Evolutionary conservation across 495 filamentous ascomycete genomes (phyloP), one percentile per base, ranked within the genome.

Genomic region (Clohesyomyces aquaticus): DNA sequence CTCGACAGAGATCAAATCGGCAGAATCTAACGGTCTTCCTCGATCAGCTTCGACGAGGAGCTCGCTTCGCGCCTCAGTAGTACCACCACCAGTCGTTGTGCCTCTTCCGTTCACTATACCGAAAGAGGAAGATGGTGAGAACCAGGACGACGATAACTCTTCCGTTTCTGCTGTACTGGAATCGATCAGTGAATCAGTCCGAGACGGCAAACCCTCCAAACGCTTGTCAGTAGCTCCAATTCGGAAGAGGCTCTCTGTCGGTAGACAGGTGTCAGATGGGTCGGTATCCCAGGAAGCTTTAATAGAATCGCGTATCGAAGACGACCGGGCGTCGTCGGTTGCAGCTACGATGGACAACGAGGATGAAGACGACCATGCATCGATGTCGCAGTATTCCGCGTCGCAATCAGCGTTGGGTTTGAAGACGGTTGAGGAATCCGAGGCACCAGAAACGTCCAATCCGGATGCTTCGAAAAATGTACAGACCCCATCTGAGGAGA

Each of bases 41-140:
- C 50, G 22, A 1, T n/a, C 45, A 3, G 35, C 29, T 4, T 63
- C 65, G 9, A 41, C 43, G 12, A 55, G 51, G 27, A 61, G 52
- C n/a, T 65, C 67, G 4, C 43, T 66, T 9, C 59, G 42, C 10
- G 21, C 55, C 12, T 72, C 66, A 26, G 66, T 55, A 22, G 56
- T 66, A 47, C 67, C 67, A 41, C 61, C 70, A 16, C 67, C 67
- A 18, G n/a, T 51, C n/a, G 47, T 72, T 26, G 27, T 72, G 4
- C 70, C 87, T 0, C 72, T 88, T 23, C 88, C 88, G 14, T 85
- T 89, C 71, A 83, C 74, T 41, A 72, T 88, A 2, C 83, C 83
- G 4, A 66, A 75, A 11, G 59, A 70, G 2, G 74, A 74, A 25
- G 65, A 75, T 1, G 68, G 66, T 41, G 74, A 78, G n/a, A 78